Conservation (phyloP, 148 eudicot species). For the Polygonum aviculare region DNA sequence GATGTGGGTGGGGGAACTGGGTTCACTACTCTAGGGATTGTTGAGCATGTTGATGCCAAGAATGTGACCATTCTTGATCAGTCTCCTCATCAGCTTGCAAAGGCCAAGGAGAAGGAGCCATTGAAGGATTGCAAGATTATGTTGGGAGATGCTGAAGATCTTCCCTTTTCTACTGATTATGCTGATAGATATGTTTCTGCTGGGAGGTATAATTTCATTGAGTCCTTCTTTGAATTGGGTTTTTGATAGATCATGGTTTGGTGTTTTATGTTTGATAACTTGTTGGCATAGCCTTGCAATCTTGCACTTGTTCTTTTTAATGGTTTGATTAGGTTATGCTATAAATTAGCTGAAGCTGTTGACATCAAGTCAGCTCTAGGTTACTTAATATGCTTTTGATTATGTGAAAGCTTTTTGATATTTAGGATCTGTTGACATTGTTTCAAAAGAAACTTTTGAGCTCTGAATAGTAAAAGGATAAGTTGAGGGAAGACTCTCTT, state of each 20-base stretch:
- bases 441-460: neutral
- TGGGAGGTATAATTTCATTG: constrained; percentile 50
- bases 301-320: neutral
- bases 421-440: neutral
- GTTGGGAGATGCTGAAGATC: constrained; percentile 93
- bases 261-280: neutral
- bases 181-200: constrained; percentile 90
- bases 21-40: constrained; percentile 75
- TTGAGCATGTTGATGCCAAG: constrained; percentile 80
- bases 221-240: neutral
- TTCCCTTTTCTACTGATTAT: constrained; percentile 84
- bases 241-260: neutral
- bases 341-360: neutral
- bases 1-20: constrained; percentile 90
- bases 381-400: no score
- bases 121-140: constrained; percentile 81
- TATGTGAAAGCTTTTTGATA: no score
- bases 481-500: neutral
- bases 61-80: constrained; percentile 90
- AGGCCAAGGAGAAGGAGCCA: constrained; percentile 71
- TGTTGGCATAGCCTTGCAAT: neutral
- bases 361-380: neutral
- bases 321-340: neutral
- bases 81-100: constrained; percentile 91
- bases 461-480: neutral